phyloP scores from a whole-genome alignment of 495 filamentous ascomycete genomes.

The Xeromyces bisporus region DNA sequence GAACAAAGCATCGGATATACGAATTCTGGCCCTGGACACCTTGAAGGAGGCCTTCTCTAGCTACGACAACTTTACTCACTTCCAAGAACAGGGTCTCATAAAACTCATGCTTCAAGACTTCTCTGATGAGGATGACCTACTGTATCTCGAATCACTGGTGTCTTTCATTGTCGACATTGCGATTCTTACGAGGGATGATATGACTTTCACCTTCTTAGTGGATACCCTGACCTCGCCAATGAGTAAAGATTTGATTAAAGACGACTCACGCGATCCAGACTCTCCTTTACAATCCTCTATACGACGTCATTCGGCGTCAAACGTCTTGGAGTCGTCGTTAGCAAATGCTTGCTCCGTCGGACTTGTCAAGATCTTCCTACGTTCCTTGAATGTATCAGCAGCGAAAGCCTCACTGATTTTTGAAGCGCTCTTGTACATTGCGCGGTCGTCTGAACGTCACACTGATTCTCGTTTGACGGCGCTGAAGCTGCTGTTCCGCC shows the following conservation, averaged over 20 bases:
- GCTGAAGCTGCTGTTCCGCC: constrained; percentile 68
- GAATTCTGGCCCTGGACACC: constrained; percentile 47
- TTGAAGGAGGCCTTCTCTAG: constrained; percentile 49
- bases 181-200: constrained; percentile 14
- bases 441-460: constrained; percentile 21
- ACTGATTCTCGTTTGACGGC: constrained; percentile 60
- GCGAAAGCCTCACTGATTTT: constrained; percentile 22
- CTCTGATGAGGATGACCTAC: constrained; percentile 28
- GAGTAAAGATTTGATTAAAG: constrained; percentile 16
- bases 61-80: constrained; percentile 19
- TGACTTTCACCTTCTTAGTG: constrained; percentile 18
- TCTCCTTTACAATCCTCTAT: constrained; percentile 9
- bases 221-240: constrained; percentile 21
- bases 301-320: constrained; percentile 17
- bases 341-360: constrained; percentile 27
- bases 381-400: constrained; percentile 23
- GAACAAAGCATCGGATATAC: constrained; percentile 45
- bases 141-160: constrained; percentile 33
- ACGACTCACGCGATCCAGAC: constrained; percentile 8
- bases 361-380: constrained; percentile 28
- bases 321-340: constrained; percentile 20
- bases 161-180: constrained; percentile 25
- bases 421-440: constrained; percentile 22
- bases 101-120: constrained; percentile 26
- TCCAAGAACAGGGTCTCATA: constrained; percentile 22